These are phyloP conservation scores for Sphagnum tenellum DNA, from an alignment of 225 moss, liverwort and hornwort genomes.

Conservation along the genomic window DNA sequence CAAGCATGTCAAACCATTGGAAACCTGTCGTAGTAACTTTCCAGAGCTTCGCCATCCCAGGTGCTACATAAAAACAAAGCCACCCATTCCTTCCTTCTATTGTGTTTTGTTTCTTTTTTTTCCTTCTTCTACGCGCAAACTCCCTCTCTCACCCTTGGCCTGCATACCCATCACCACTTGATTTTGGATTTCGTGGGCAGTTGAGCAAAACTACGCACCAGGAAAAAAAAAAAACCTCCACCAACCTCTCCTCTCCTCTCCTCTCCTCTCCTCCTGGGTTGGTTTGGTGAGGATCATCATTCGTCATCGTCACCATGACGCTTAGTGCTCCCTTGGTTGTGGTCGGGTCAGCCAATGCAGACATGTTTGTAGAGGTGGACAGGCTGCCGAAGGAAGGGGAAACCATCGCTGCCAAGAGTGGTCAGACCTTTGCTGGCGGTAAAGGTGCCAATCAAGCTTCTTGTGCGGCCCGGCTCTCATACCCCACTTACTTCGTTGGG, in stretches of 20 bases:
- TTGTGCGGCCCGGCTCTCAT: slow-evolving; percentile 30
- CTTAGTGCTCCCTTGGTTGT: slow-evolving; percentile 30
- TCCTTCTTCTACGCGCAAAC: not conserved
- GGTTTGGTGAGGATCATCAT: too few relatives aligned
- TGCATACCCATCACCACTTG: not conserved
- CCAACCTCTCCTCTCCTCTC: too few relatives aligned
- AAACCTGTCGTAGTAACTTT: not conserved
- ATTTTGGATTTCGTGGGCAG: not conserved
- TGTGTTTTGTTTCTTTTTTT: not conserved
- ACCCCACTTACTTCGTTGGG: slow-evolving; percentile 30
- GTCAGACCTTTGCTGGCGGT: slow-evolving; percentile 28
- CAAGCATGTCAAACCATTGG: too few relatives aligned
- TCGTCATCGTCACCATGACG: slow-evolving; percentile 8
- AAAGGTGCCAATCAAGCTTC: slow-evolving; percentile 38
- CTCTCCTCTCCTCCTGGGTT: too few relatives aligned
- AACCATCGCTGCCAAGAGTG: slow-evolving; percentile 24
- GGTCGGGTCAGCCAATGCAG: slow-evolving; percentile 32
- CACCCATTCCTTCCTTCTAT: not conserved
- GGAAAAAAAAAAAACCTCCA: too few relatives aligned
- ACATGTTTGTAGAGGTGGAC: slow-evolving; percentile 34
- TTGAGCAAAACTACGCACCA: too few relatives aligned
- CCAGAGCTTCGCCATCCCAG: not conserved
- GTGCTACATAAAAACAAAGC: not conserved
- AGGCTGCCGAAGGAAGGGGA: slow-evolving; percentile 26
- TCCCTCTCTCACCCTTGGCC: not conserved